Evolutionary conservation across 495 filamentous ascomycete species (phyloP), one percentile per base, ranked within the genome.

Genomic region (Gamarada debralockiae): DNA sequence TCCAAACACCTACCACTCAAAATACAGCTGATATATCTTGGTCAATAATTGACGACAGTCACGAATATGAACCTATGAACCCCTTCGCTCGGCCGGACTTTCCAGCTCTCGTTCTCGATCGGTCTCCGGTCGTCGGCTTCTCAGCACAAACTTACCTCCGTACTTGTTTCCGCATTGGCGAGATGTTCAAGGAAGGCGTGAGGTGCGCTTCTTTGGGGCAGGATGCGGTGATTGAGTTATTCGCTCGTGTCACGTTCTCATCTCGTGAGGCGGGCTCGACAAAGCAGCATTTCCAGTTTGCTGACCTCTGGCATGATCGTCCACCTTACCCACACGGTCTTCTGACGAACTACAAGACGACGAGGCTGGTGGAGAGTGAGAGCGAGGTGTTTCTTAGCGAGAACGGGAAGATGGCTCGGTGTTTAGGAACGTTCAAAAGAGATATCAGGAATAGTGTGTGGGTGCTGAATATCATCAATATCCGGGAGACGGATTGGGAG

Each of bases 81-180:
- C 72, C 62, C 49, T 77, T 84, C 48, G 66, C 70, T 9, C 64
- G 81, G 25, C 66, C 70, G 1, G 55, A 70, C 0, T 83, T 82
- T 56, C 81, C 79, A 17, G 34, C 39, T 9, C 68, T 64, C 10
- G 58, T 79, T 20, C 66, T 65, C 1, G 78, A 81, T 56, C 75
- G 79, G 17, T 76, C 73, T 22, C 71, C 70, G 0, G 67, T 86
- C 25, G 56, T 72, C 1, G 80, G 81, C 12, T 56, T 82, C 17
- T 74, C 77, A 1, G 59, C 73, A 31, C 52, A 65, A 13, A 68
- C 58, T 2, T 38, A 75, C 12, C 65, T 84, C 3, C 74, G 80
- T 31, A 80, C 75, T 2, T 85, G 81, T 55, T 87, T 87, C 60
- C 76, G 80, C 7, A 71, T 81, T 40, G 80, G 77, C 15, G 75